Evolutionary conservation across 2,329 filamentous ascomycete genomes (phyloP), one percentile per base, ranked within the genome.

Genomic region (Sphaceloma murrayae): DNA sequence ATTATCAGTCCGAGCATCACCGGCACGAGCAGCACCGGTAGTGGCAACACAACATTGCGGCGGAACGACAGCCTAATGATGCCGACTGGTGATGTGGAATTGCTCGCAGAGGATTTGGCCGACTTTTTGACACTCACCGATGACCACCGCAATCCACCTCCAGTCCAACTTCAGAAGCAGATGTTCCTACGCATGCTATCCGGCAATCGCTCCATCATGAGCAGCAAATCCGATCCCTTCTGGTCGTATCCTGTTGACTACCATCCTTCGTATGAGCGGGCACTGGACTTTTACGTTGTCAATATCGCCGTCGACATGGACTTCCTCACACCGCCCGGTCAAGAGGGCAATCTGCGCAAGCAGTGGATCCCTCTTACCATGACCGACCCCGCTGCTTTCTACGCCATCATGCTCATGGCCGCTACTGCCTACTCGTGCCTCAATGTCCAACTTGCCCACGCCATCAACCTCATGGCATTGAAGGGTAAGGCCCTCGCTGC

Each of bases 291-390:
- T n/a, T 31, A 43, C 27, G 13, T 43, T 9, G 39, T 43, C 39
- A 30, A 43, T 18, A 43, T 43, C 27, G 39, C 39, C 19, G 39
- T 43, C 26, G 39, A 43, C 18, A 32, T 43, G 17, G 22, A 27
- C 24, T 43, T 19, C 27, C 24, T 43, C 8, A 30, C 27, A 13
- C 39, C 39, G 13, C 39, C 39, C 5, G 27, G 17, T 10, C 22
- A 43, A 19, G 9, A 17, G 32, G 39, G 39, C 24, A 27, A 30
- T 9, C 16, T 43, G 5, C 4, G 11, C 14, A 30, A 30, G 39
- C 24, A 43, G 8, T 43, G 39, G 39, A 30, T 43, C n/a, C 39
- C 39, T 8, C 17, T 43, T 4, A 22, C 39, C 24, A 43, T 43
- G 39, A 30, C 39, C 26, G 39, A 43, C 9, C 39, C 39, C 13